Evolutionary conservation across 2,329 filamentous ascomycete genomes (phyloP).

Genomic region (Paecilomyces sp.): DNA sequence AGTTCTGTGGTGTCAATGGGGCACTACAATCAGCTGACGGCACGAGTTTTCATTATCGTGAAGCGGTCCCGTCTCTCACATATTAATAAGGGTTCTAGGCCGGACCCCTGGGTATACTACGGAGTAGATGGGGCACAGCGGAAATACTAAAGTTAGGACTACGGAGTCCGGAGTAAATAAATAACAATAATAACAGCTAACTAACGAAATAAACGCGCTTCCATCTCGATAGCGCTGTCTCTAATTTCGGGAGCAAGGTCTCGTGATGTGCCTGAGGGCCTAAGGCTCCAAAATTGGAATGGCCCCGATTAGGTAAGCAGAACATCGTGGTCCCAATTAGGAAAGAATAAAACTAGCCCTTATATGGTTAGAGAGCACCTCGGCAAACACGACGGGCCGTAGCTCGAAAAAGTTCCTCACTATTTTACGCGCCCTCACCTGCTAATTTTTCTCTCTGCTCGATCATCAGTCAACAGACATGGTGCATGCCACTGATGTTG

Average conservation of each 20-base stretch:
- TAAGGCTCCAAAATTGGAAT: neutral
- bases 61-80: neutral
- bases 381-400: slow-evolving; percentile 14
- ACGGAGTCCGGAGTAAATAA: no score
- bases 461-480: neutral
- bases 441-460: slow-evolving; percentile 10
- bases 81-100: neutral
- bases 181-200: no score
- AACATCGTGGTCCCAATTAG: neutral
- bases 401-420: slow-evolving; percentile 24
- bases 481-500: neutral
- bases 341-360: neutral
- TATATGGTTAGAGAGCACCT: slow-evolving; percentile 7
- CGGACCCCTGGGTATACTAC: neutral
- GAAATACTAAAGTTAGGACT: neutral
- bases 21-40: neutral
- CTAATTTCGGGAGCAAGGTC: neutral
- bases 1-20: neutral
- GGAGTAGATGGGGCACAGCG: neutral
- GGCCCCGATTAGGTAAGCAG: neutral
- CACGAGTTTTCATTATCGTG: neutral
- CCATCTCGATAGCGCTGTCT: neutral
- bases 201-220: neutral
- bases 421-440: slow-evolving; percentile 8
- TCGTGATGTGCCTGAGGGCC: neutral